Conservation (phyloP, 352 stramenopile species). For the Phytophthora quininea region DNA sequence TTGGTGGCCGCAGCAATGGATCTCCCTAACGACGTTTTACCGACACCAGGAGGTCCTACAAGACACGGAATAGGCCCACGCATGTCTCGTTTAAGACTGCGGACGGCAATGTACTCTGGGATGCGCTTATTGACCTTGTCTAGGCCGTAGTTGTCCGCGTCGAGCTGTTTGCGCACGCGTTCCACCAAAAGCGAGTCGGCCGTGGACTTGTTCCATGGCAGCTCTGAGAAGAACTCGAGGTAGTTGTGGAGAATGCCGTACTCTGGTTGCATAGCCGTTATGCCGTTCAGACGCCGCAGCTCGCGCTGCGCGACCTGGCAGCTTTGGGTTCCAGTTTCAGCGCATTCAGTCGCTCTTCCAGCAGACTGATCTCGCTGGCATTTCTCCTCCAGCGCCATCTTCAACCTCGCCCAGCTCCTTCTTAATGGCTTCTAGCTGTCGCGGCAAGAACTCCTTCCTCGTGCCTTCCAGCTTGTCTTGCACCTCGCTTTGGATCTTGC, state of each 20-base stretch:
- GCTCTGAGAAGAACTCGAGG: conserved; percentile 78
- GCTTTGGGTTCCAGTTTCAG: conserved; percentile 60
- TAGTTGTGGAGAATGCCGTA: conserved; percentile 84
- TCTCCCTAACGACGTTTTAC: conserved; percentile 85
- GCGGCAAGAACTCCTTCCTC: conserved; percentile 94
- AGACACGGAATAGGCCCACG: conserved; percentile 90
- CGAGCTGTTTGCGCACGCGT: conserved; percentile 64
- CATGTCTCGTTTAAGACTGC: conserved; percentile 81
- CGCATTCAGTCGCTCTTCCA: conserved; percentile 64
- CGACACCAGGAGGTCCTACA: conserved; percentile 82
- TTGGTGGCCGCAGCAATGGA: conserved; percentile 80
- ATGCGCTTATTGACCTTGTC: conserved; percentile 88
- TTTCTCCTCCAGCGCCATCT: conserved; percentile 39
- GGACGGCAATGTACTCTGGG: conserved; percentile 86
- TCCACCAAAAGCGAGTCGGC: conserved; percentile 64
- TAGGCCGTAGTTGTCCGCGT: conserved; percentile 82
- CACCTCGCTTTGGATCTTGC: conserved; percentile 75
- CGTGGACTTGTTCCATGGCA: conserved; percentile 68
- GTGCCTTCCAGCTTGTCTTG: conserved; percentile 75
- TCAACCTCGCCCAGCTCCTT: conserved; percentile 93
- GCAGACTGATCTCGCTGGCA: conserved; percentile 53
- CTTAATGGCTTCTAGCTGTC: conserved; percentile 99
- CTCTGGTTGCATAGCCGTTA: conserved; percentile 80
- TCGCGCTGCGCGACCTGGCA: conserved; percentile 68
- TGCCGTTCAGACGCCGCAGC: conserved; percentile 69